Percentiles rank a stretch among this genome's conserved stretches.
Evolutionary conservation across 2,329 filamentous ascomycete species (phyloP).

Genomic region (Fusarium oligoseptatum): DNA sequence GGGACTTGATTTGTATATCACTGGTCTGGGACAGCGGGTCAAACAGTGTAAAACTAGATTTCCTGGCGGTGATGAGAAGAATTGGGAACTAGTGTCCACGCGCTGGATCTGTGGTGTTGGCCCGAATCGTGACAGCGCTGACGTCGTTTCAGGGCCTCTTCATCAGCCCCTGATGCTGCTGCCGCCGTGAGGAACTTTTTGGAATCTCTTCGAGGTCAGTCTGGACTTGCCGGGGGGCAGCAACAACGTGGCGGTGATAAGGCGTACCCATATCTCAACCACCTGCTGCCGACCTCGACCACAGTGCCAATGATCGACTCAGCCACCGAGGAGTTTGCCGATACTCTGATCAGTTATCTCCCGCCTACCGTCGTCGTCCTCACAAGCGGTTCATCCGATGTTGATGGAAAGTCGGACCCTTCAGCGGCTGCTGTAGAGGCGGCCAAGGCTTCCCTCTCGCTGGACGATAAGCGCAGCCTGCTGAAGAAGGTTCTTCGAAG

Average conservation of each 20-base stretch:
- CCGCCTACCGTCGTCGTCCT: conserved; percentile 84
- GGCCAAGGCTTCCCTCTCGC: conserved; percentile 79
- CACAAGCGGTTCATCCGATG: conserved; percentile 73
- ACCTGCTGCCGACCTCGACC: conserved; percentile 82
- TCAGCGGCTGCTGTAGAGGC: conserved; percentile 76
- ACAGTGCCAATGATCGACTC: conserved; percentile 82
- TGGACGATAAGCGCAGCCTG: conserved; percentile 83
- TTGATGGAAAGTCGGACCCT: conserved; percentile 73
- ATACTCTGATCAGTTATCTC: conserved; percentile 81
- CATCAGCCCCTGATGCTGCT: conserved; percentile 76
- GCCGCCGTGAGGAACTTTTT: conserved; percentile 90
- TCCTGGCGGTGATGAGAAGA: conserved; percentile 47
- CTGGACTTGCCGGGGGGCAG: conserved; percentile 55
- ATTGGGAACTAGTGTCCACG: conserved; percentile 46
- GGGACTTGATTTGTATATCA: conserved; percentile 40
- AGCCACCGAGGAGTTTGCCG: conserved; percentile 74
- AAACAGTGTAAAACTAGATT: conserved; percentile 52
- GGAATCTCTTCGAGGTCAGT: conserved; percentile 77
- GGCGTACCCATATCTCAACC: conserved; percentile 85
- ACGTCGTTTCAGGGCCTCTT: conserved; percentile 68
- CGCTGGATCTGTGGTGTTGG: conserved; percentile 39
- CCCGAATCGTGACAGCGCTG: conserved; percentile 54
- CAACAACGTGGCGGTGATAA: conserved; percentile 61
- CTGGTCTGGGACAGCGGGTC: conserved; percentile 42
- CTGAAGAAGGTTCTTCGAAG: conserved; percentile 86